Evolutionary conservation across 805 yeast species (phyloP).

Genomic region (Nakazawaea populi): DNA sequence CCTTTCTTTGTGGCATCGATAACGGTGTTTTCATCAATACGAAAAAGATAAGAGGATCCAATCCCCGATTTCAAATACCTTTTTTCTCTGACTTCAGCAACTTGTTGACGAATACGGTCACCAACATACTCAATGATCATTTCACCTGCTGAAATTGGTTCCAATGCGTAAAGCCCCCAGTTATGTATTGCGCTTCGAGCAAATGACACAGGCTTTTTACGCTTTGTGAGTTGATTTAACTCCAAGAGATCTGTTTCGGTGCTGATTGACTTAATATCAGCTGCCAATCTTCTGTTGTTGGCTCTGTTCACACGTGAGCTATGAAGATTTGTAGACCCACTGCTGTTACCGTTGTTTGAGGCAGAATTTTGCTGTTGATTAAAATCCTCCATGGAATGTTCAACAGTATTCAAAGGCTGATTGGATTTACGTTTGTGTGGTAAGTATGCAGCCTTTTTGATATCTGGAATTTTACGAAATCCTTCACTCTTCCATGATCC

Average conservation of each 20-base stretch:
- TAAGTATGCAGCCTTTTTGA: constrained; percentile 65
- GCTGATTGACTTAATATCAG: constrained; percentile 80
- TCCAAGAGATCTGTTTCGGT: constrained; percentile 77
- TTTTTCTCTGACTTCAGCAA: constrained; percentile 88
- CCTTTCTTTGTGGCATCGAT: constrained; percentile 97
- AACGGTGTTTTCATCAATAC: constrained; percentile 91
- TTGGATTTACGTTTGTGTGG: constrained; percentile 74
- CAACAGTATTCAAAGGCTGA: constrained; percentile 70
- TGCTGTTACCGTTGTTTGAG: constrained; percentile 16
- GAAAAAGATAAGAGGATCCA: constrained; percentile 88
- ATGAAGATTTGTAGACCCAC: constrained; percentile 30
- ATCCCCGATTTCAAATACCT: constrained; percentile 85
- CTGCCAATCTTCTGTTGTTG: constrained; percentile 80
- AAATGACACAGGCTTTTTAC: constrained; percentile 93
- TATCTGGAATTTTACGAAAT: constrained; percentile 65
- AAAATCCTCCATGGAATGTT: constrained; percentile 44
- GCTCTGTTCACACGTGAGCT: constrained; percentile 86
- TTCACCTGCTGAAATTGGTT: constrained; percentile 92
- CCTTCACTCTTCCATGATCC: constrained; percentile 74
- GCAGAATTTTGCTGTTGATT: constrained; percentile 9
- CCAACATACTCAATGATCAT: constrained; percentile 99
- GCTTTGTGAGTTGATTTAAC: constrained; percentile 79
- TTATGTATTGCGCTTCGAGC: constrained; percentile 96
- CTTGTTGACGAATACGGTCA: constrained; percentile 86
- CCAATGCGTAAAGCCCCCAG: constrained; percentile 96